A percentile compares a stretch with the other conserved stretches of the same genome.
These are phyloP conservation scores for Mortierella alpina DNA, from an alignment of 192 early-diverging fungal genomes.

Conservation along the genomic window DNA sequence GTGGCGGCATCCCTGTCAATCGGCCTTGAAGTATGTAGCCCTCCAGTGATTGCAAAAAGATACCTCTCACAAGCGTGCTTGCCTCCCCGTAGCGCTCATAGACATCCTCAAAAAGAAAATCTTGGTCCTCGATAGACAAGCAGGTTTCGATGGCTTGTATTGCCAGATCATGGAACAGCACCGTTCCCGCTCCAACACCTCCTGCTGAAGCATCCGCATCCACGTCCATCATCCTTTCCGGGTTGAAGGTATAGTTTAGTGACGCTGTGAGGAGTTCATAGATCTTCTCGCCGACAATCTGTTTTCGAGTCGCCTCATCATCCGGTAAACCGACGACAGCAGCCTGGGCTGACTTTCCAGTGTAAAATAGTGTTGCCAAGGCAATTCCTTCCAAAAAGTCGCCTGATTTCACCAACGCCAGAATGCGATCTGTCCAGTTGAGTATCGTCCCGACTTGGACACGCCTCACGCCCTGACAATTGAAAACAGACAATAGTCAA, in stretches of 20 bases:
- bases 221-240: constrained; percentile 55
- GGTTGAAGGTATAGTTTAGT: constrained; percentile 67
- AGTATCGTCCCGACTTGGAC: constrained; percentile 64
- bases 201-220: constrained; percentile 53
- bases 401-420: constrained; percentile 65
- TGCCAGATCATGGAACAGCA: constrained; percentile 61
- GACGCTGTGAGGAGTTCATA: constrained; percentile 64
- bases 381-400: constrained; percentile 69
- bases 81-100: constrained; percentile 67
- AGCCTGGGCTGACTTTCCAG: constrained; percentile 62
- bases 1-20: constrained; percentile 64
- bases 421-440: constrained; percentile 68
- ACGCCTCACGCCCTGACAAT: constrained; percentile 61
- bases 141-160: constrained; percentile 65
- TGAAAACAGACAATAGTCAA: background rate
- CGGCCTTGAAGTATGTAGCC: constrained; percentile 65
- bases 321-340: constrained; percentile 70
- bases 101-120: constrained; percentile 63
- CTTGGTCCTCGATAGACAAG: constrained; percentile 62
- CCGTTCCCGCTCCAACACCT: constrained; percentile 52
- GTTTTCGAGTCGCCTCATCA: constrained; percentile 62
- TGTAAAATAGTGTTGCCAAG: constrained; percentile 68
- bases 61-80: constrained; percentile 50
- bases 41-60: constrained; percentile 63
- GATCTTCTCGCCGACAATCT: constrained; percentile 64